These are phyloP conservation scores for Ochetophila trinervis DNA, from an alignment of 306 rosid species.

Conservation along the genomic window DNA sequence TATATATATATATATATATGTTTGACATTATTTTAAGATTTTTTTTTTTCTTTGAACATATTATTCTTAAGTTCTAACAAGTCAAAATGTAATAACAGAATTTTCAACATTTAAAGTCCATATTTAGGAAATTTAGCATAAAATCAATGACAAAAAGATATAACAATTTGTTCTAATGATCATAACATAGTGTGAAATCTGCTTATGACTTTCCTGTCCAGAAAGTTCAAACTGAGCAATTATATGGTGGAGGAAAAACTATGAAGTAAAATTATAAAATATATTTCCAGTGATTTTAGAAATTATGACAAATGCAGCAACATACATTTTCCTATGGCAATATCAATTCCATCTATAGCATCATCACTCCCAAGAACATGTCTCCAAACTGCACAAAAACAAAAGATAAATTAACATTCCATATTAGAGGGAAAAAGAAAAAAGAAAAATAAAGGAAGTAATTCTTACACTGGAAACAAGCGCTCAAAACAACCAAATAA, in stretches of 20 bases:
- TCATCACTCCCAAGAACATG: conserved; percentile 76
- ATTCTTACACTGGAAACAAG: not conserved
- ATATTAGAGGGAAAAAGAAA: not conserved
- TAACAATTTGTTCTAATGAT: too few species aligned
- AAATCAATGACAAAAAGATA: too few species aligned
- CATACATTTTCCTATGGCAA: conserved; percentile 92
- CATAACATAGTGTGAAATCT: too few species aligned
- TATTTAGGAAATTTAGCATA: too few species aligned
- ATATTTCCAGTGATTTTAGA: not conserved
- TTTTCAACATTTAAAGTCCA: too few species aligned
- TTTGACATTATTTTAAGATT: not conserved
- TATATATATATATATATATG: not conserved
- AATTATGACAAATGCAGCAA: conserved; percentile 21
- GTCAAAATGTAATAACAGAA: not conserved
- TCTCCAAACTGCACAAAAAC: conserved; percentile 91
- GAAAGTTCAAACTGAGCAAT: not conserved
- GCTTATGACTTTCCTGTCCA: not conserved
- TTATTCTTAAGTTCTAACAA: not conserved
- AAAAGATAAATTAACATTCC: conserved; percentile 31
- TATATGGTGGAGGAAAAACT: not conserved
- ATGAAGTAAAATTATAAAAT: not conserved
- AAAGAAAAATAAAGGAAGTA: conserved; percentile 3
- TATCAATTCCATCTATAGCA: conserved; percentile 62
- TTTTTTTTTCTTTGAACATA: not conserved
- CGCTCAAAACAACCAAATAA: not conserved